phyloP scores from a whole-genome alignment of 192 early-diverging fungal species.

The Blastocladiella britannica region DNA sequence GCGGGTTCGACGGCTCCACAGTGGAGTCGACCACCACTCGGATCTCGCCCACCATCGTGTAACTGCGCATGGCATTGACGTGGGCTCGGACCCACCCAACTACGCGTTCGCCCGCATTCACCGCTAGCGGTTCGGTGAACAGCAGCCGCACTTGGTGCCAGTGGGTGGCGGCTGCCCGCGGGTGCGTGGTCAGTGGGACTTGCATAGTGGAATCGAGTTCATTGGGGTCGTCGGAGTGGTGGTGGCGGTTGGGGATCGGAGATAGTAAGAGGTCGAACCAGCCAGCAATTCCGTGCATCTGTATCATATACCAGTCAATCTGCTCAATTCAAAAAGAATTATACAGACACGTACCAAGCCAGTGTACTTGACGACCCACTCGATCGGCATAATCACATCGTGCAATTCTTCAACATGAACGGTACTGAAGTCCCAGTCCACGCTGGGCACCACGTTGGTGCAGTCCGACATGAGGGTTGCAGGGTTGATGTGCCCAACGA shows the following conservation, averaged over 20 bases:
- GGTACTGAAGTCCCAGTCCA: conserved; percentile 55
- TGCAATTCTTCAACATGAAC: conserved; percentile 53
- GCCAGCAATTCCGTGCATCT: conserved; percentile 76
- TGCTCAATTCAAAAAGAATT: too few species aligned
- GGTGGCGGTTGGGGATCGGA: too few species aligned
- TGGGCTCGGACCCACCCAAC: conserved; percentile 66
- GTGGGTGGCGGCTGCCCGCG: conserved; percentile 71
- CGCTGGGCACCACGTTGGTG: conserved; percentile 34
- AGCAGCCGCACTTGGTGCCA: conserved; percentile 96
- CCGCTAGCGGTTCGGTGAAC: conserved; percentile 78
- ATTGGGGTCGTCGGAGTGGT: conserved; percentile 23
- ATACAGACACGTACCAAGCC: conserved; percentile 36
- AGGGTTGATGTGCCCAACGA: conserved; percentile 83
- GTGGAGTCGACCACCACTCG: conserved; percentile 32
- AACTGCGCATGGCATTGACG: conserved; percentile 80
- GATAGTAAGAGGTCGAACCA: conserved; percentile 99
- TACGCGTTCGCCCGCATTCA: conserved; percentile 72
- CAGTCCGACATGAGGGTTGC: conserved; percentile 49
- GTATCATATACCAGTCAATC: too few species aligned
- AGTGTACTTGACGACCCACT: conserved; percentile 62
- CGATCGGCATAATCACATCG: conserved; percentile 67
- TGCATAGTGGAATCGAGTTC: conserved; percentile 28
- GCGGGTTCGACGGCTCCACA: conserved; percentile 25
- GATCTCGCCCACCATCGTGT: conserved; percentile 65
- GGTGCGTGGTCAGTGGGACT: conserved; percentile 73